A percentile compares a stretch with the other conserved stretches of the same genome.
Conservation (phyloP, 306 rosid species). For the Begonia loranthoides region DNA sequence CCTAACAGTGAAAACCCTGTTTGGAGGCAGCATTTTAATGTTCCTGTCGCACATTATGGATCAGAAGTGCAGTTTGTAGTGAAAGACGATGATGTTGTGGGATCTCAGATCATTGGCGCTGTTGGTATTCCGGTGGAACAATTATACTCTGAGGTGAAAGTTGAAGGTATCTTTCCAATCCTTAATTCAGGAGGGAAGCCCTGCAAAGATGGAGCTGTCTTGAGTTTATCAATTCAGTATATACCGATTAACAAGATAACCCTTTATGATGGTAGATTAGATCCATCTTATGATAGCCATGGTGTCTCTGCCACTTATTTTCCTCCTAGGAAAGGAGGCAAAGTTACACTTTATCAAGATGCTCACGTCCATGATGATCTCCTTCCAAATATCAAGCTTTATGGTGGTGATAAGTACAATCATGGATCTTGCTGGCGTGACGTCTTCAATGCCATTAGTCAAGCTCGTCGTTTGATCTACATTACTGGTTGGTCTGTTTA, state of each 20-base stretch:
- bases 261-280: slow-evolving; percentile 29
- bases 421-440: slow-evolving; percentile 63
- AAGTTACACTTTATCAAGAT: slow-evolving; percentile 75
- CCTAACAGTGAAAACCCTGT: slow-evolving; percentile 54
- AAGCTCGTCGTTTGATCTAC: slow-evolving; percentile 59
- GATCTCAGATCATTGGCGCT: slow-evolving; percentile 61
- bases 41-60: slow-evolving; percentile 68
- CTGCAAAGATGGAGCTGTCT: slow-evolving; percentile 40
- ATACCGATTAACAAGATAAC: slow-evolving; percentile 28
- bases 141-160: slow-evolving; percentile 21
- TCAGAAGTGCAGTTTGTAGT: slow-evolving; percentile 66
- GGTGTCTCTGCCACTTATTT: slow-evolving; percentile 70
- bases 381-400: slow-evolving; percentile 41
- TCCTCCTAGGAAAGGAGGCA: slow-evolving; percentile 67
- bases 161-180: slow-evolving; percentile 60
- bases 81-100: slow-evolving; percentile 59
- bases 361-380: slow-evolving; percentile 54
- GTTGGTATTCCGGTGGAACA: slow-evolving; percentile 59
- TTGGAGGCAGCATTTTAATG: slow-evolving; percentile 76
- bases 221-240: slow-evolving; percentile 61
- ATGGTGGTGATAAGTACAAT: slow-evolving; percentile 27
- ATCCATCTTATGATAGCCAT: slow-evolving; percentile 27
- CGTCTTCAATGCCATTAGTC: slow-evolving; percentile 50
- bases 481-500: slow-evolving; percentile 87
- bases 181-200: slow-evolving; percentile 41